A percentile compares a stretch with the other conserved stretches of the same genome.
These are phyloP conservation scores for Poterioochromonas sp. DNA, from an alignment of 352 stramenopile genomes.

Conservation along the genomic window DNA sequence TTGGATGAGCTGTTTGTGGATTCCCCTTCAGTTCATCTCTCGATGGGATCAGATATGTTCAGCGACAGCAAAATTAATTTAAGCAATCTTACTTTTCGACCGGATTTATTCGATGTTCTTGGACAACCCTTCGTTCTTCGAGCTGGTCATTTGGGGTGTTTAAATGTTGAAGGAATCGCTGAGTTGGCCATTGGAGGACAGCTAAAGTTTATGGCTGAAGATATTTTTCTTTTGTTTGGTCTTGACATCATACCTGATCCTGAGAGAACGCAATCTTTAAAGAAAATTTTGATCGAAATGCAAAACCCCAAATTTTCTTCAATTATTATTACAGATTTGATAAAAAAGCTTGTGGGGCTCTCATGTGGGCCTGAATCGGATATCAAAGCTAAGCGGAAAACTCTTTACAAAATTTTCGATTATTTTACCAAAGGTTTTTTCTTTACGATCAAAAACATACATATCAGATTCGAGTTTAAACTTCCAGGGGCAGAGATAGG, in stretches of 20 bases:
- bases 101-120: constrained; percentile 23
- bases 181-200: constrained; percentile 4
- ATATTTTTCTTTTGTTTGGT: constrained; percentile 25
- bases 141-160: background rate
- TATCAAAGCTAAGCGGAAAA: constrained; percentile 14
- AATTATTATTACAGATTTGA: background rate
- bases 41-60: constrained; percentile 9
- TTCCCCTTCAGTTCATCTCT: background rate
- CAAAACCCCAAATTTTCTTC: background rate
- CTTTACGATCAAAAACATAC: background rate
- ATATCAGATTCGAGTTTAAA: background rate
- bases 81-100: background rate
- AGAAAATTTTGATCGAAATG: constrained; percentile 25
- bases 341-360: background rate
- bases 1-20: constrained; percentile 17
- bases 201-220: constrained; percentile 10
- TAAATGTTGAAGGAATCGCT: constrained; percentile 23
- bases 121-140: background rate
- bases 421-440: background rate
- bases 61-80: constrained; percentile 9
- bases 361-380: background rate
- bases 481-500: background rate
- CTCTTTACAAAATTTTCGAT: background rate
- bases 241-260: background rate
- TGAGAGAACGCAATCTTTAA: constrained; percentile 10